A percentile compares a stretch with the other conserved stretches of the same genome.
Conservation (phyloP, 192 early-diverging fungal genomes). For the Jimgerdemannia lactiflua region DNA sequence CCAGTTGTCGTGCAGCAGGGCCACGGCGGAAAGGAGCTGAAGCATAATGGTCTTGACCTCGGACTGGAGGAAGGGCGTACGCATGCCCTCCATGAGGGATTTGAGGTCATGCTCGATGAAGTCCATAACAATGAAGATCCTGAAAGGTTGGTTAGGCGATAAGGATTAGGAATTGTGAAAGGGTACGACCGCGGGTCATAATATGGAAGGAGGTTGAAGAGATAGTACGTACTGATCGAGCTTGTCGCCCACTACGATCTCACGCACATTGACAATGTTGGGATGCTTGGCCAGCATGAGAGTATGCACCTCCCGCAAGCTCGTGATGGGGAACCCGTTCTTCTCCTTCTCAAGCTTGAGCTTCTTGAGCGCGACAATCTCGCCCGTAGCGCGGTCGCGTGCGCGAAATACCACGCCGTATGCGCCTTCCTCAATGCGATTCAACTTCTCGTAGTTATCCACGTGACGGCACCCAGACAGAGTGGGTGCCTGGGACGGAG, state of each 20-base stretch:
- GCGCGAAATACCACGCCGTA: constrained; percentile 98
- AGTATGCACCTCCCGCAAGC: constrained; percentile 74
- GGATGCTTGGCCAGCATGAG: constrained; percentile 76
- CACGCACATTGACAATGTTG: constrained; percentile 79
- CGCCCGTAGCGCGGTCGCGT: constrained; percentile 73
- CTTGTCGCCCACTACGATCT: constrained; percentile 69
- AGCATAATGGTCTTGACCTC: constrained; percentile 81
- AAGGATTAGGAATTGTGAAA: neutral
- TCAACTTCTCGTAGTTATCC: constrained; percentile 89
- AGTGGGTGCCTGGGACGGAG: constrained; percentile 34
- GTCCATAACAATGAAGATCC: constrained; percentile 97
- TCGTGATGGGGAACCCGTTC: constrained; percentile 77
- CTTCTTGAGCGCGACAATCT: constrained; percentile 59
- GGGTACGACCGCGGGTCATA: neutral
- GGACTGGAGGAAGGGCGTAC: constrained; percentile 72
- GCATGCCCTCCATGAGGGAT: constrained; percentile 84
- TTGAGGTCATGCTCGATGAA: constrained; percentile 96
- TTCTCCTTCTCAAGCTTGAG: constrained; percentile 55
- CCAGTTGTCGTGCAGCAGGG: constrained; percentile 64
- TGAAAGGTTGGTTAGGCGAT: constrained; percentile 24
- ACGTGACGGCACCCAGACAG: constrained; percentile 67
- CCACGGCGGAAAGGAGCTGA: constrained; percentile 62
- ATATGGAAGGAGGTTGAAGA: neutral
- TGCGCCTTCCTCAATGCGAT: constrained; percentile 95
- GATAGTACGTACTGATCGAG: constrained; percentile 47